Evolutionary conservation across 202 grass and related monocot genomes (phyloP), one percentile per base, ranked within the genome.

Genomic region (Brachypodium distachyon): DNA sequence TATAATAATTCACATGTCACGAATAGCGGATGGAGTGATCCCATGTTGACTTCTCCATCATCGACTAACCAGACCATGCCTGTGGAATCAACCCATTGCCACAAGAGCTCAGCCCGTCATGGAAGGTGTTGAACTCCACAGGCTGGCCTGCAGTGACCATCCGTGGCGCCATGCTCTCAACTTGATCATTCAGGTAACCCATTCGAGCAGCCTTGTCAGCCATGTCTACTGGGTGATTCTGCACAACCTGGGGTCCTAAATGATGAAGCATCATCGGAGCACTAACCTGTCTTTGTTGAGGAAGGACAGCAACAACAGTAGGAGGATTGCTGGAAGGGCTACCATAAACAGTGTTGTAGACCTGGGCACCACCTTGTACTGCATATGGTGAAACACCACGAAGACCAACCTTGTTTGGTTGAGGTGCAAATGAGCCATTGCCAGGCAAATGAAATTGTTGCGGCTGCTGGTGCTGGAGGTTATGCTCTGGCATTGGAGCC

Each of bases 111-210:
- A 78, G 38, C 78, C 78, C 76, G 22, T 93, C 91, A 18, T 80
- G 91, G 87, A 83, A 68, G 82, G 74, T 10, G 81, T 78, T 90
- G 66, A 78, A 93, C 63, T 99, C 92, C 67, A 90, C 60, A 33
- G 80, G 87, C 67, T 96, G 89, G 10, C 96, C 92, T 19, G 83
- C 73, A 4, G 81, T 55, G 2, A 57, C 61, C 82, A 91, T 87
- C 36, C 85, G 85, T n/a, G 88, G 40, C 1, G 71, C 82, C 82
- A 94, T 74, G 77, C 61, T 87, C n/a, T 76, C 80, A 16, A 72
- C 89, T 27, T 85, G 92, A 75, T 99, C 90, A 40, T 80, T 96
- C 26, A 77, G 62, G 76, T 90, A 96, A 67, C 89, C 89, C 92
- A 99, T 96, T 14, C 83, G 61, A 62, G 83, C 81, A 73, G 76